Evolutionary conservation across 441 rosid species (phyloP), one percentile per base, ranked within the genome.

Genomic region (Euphorbia corollata): DNA sequence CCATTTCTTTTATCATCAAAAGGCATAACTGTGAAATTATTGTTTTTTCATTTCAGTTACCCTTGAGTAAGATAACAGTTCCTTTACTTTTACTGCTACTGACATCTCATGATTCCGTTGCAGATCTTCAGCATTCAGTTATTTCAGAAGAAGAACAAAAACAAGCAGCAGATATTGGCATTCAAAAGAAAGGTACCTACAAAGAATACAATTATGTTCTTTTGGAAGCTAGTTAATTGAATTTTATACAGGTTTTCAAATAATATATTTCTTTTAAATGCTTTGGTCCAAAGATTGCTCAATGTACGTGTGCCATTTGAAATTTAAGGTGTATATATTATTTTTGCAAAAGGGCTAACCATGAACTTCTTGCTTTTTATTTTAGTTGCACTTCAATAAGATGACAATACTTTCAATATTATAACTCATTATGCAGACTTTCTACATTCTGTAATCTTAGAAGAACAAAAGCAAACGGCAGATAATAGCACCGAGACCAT

Each of bases 101-200:
- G 38, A 15, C 22, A 11, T 73, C 47, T 59, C 41, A 19, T 63
- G 47, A 32, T 71, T 59, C 27, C 11, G 15, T 13, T 72, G 63
- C 83, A 82, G 86, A 75, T 65, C 27, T 20, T 23, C 41, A 0
- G 48, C 61, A 22, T 64, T 82, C 76, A 59, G 70, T 23, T 41
- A 16, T 50, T 36, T 51, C 48, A 6, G 4, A 24, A 41, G 4
- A 24, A 41, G 68, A 68, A 71, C 74, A 60, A 73, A 71, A 69
- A 63, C 81, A 45, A 53, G 71, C 67, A 22, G 55, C 69, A 56
- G 67, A 71, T 27, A 66, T 16, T 48, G 16, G 20, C 54, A 16
- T 16, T 48, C 6, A 59, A 60, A 72, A 57, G 32, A 56, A 67
- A 16, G 55, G 15, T n/a, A 63, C 43, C 62, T 7, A 5, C 56